Conservation (phyloP, 352 stramenopile species). For the Globisporangium sylvaticum region DNA sequence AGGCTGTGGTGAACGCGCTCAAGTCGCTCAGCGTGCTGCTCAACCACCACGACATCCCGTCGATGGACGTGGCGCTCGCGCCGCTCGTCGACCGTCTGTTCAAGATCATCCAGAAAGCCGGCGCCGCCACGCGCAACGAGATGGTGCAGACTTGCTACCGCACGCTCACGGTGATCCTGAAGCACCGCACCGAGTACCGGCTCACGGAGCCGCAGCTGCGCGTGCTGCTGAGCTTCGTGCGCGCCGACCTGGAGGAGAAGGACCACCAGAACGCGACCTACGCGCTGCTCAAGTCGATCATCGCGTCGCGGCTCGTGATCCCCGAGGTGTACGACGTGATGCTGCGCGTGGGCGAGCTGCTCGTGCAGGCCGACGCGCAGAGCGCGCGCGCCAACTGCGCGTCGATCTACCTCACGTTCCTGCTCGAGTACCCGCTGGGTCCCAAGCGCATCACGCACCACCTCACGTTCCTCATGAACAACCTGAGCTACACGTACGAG, state of each 20-base stretch:
- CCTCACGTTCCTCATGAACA: conserved; percentile 93
- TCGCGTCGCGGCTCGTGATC: conserved; percentile 88
- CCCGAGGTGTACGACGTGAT: conserved; percentile 96
- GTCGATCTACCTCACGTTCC: conserved; percentile 86
- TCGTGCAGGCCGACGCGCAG: conserved; percentile 90
- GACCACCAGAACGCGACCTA: conserved; percentile 96
- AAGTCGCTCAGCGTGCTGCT: conserved; percentile 91
- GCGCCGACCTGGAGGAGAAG: conserved; percentile 88
- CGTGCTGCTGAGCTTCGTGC: conserved; percentile 91
- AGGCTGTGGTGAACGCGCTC: conserved; percentile 90
- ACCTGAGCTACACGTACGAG: conserved; percentile 94
- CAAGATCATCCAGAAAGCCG: conserved; percentile 88
- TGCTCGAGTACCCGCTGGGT: conserved; percentile 95
- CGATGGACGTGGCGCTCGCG: conserved; percentile 73
- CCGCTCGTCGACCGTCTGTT: conserved; percentile 90
- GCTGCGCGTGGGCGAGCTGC: conserved; percentile 90
- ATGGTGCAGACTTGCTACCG: conserved; percentile 95
- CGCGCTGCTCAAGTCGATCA: conserved; percentile 90
- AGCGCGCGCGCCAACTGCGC: conserved; percentile 80
- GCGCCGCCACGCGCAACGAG: conserved; percentile 90
- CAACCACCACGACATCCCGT: conserved; percentile 83
- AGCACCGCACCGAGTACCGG: conserved; percentile 49
- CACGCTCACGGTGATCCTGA: conserved; percentile 88
- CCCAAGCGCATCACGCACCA: conserved; percentile 92
- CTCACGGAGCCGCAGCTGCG: conserved; percentile 70